A percentile compares a stretch with the other conserved stretches of the same genome.
Conservation (phyloP, 73 alveolate genomes). For the Paramecium octaurelia region DNA sequence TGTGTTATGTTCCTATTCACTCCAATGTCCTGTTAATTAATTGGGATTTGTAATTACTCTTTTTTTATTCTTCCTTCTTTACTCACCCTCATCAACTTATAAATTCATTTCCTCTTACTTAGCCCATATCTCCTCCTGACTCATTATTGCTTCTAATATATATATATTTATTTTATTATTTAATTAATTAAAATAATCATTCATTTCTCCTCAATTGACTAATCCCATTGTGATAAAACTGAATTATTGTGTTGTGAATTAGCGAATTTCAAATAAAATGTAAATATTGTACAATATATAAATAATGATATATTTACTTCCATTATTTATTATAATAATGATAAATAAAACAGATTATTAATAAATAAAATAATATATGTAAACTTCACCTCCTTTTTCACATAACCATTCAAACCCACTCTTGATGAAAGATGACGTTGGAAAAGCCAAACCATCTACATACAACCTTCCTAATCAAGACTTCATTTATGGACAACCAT, state of each 20-base stretch:
- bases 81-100: not conserved
- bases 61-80: not conserved
- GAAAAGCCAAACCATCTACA: slow-evolving; percentile 79
- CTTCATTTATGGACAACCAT: slow-evolving; percentile 81
- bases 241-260: not conserved
- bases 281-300: not conserved
- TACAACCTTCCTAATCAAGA: slow-evolving; percentile 76
- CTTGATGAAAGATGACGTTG: slow-evolving; percentile 86
- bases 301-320: not conserved
- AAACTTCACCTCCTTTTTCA: slow-evolving; percentile 10
- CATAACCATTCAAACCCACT: slow-evolving; percentile 59
- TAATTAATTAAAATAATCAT: not conserved
- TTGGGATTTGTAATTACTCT: slow-evolving; percentile 24
- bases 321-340: not conserved
- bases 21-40: slow-evolving; percentile 39
- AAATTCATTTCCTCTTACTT: not conserved
- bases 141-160: not conserved
- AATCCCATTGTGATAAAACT: not conserved
- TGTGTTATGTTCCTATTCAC: slow-evolving; percentile 20
- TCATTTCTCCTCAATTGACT: not conserved
- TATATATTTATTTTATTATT: not conserved
- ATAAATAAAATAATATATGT: not conserved
- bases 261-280: not conserved
- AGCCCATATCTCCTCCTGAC: not conserved
- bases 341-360: not conserved